Percentiles rank a stretch among this genome's conserved stretches.
Evolutionary conservation across 2,329 filamentous ascomycete genomes (phyloP).

Genomic region (Beauveria bassiana): DNA sequence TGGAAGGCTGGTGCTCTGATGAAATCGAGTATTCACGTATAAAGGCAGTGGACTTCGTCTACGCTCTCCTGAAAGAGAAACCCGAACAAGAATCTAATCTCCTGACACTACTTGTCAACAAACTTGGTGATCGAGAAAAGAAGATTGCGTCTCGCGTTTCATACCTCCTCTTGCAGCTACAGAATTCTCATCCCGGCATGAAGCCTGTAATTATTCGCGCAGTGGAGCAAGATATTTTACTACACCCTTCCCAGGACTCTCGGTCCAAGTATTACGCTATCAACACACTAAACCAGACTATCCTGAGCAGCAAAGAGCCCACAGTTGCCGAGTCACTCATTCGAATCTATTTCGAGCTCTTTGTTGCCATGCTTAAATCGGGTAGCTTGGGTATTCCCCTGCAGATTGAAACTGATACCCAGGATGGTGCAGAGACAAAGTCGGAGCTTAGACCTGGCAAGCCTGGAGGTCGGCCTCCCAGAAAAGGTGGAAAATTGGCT

Average conservation of each 20-base stretch:
- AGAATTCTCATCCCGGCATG: conserved; percentile 87
- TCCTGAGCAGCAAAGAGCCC: conserved; percentile 77
- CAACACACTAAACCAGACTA: conserved; percentile 95
- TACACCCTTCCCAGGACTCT: conserved; percentile 77
- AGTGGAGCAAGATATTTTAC: conserved; percentile 80
- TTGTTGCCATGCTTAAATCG: conserved; percentile 71
- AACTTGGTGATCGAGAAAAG: conserved; percentile 88
- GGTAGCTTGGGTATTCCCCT: conserved; percentile 30
- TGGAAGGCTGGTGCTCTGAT: conserved; percentile 90
- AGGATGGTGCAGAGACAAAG: conserved; percentile 24
- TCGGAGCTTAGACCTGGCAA: conserved; percentile 9
- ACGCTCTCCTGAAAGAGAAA: conserved; percentile 85
- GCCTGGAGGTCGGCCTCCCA: conserved; percentile 16
- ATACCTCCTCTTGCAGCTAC: conserved; percentile 84
- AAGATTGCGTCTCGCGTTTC: conserved; percentile 94
- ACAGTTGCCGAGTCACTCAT: conserved; percentile 72
- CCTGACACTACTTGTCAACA: conserved; percentile 85
- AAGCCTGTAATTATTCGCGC: conserved; percentile 77
- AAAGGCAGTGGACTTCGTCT: conserved; percentile 84
- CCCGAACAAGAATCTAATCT: conserved; percentile 96
- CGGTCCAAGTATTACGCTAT: conserved; percentile 93
- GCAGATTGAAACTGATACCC: conserved; percentile 36
- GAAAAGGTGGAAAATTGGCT: conserved; percentile 18
- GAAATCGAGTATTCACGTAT: conserved; percentile 91
- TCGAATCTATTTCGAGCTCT: conserved; percentile 86